Evolutionary conservation across 78 protist species (phyloP).

Genomic region (Diacronema lutheri): DNA sequence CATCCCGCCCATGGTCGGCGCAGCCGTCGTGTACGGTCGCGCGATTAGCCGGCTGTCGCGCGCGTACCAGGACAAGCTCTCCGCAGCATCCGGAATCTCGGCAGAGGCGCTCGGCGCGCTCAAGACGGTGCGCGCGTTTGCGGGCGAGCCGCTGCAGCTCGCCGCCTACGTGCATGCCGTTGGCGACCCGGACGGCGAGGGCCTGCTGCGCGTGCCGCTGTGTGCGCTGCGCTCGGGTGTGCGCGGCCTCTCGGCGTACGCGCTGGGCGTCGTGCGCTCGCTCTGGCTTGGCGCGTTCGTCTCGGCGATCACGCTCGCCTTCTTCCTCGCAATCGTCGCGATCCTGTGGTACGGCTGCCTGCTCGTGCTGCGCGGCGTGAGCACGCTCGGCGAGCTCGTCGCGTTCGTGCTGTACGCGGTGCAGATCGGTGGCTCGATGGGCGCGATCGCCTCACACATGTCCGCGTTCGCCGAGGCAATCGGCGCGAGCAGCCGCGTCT

Average conservation of each 20-base stretch:
- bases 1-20: slow-evolving; percentile 19
- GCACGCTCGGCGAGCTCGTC: slow-evolving; percentile 58
- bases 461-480: slow-evolving; percentile 64
- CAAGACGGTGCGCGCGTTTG: slow-evolving; percentile 56
- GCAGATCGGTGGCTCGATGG: slow-evolving; percentile 5
- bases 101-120: slow-evolving; percentile 45
- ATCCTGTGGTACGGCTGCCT: slow-evolving; percentile 73
- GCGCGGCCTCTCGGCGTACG: slow-evolving; percentile 6
- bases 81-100: slow-evolving; percentile 35
- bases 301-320: background rate
- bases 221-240: background rate
- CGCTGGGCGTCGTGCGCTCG: background rate
- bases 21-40: slow-evolving; percentile 24
- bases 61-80: slow-evolving; percentile 29
- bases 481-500: slow-evolving; percentile 78
- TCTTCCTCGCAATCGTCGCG: slow-evolving; percentile 14
- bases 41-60: slow-evolving; percentile 9
- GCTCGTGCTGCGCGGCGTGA: slow-evolving; percentile 52
- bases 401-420: slow-evolving; percentile 70
- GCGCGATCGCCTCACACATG: slow-evolving; percentile 52
- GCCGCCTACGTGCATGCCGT: background rate
- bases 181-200: background rate
- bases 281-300: background rate
- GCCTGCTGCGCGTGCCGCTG: background rate
- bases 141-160: background rate